Evolutionary conservation across 164 flowering plant species (phyloP), one percentile per base, ranked within the genome.

Genomic region (Macadamia tetraphylla): DNA sequence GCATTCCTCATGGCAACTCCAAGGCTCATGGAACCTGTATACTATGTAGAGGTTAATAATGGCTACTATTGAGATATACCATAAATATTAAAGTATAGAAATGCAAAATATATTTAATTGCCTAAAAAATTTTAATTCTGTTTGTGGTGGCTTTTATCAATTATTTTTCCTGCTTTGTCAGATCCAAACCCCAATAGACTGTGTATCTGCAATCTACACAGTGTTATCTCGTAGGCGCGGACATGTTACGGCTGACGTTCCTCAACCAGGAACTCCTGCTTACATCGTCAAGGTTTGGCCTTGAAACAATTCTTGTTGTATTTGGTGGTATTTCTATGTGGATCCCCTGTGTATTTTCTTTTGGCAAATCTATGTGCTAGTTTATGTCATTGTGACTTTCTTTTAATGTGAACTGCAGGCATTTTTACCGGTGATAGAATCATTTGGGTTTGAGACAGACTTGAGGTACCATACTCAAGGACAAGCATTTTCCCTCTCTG

Each of bases 151-250:
- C 6, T 30, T 60, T 30, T 44, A 29, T 23, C 23, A 35, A 29
- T 18, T 29, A 30, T 10, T 46, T 40, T 29, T 18, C 29, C 40
- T 71, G 29, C 14, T 69, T 60, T 81, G 77, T 67, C 96, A 95
- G 98, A 95, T 95, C 72, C 99, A 91, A 88, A 95, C 99, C 60
- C 99, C 99, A 40, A 89, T 84, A 53, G 99, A 92, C 63, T 95
- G 99, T 82, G 92, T 95, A 18, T 82, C 98, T 75, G 97, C 99
- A 60, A 95, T 95, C 74, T 95, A 91, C 71, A 92, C 96, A 0
- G 98, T 95, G 35, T 72, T 92, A 60, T 92, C 99, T n/a, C 94
- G 97, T 43, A 79, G 98, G 69, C 96, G 99, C 81, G 99, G 99
- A 10, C 99, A 91, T 84, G 93, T 92, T 46, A 93, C 94, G 40